These are phyloP conservation scores for Fomitopsis betulina DNA, from an alignment of 1,284 basidiomycete species.

Conservation along the genomic window DNA sequence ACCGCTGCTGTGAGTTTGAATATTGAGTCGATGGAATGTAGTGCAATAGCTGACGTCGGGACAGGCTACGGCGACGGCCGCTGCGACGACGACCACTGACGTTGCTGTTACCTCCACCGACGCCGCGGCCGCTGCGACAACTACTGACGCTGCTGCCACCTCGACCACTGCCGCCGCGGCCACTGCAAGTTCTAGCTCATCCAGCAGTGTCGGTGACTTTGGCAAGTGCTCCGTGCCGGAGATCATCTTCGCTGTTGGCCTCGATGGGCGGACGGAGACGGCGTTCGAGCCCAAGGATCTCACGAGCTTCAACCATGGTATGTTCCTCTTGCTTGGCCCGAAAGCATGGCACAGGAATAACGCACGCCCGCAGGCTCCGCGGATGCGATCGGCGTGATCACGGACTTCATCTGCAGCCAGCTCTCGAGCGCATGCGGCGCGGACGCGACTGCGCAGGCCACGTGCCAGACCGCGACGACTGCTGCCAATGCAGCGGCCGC, in stretches of 20 bases:
- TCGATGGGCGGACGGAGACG: constrained; percentile 50
- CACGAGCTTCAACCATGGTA: not conserved
- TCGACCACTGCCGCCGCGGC: constrained; percentile 17
- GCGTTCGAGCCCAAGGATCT: constrained; percentile 39
- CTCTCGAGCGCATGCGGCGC: constrained; percentile 48
- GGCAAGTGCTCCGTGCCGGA: constrained; percentile 45
- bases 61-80: constrained; percentile 7
- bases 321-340: not conserved
- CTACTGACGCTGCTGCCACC: constrained; percentile 14
- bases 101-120: constrained; percentile 11
- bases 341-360: constrained; percentile 42
- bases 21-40: constrained; percentile 24
- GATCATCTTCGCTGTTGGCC: constrained; percentile 48
- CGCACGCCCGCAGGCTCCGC: constrained; percentile 34
- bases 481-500: constrained; percentile 39
- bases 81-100: constrained; percentile 11
- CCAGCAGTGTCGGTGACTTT: constrained; percentile 31
- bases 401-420: constrained; percentile 50
- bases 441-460: constrained; percentile 47
- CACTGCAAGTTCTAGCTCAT: constrained; percentile 19
- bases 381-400: constrained; percentile 50
- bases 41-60: constrained; percentile 15
- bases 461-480: constrained; percentile 37
- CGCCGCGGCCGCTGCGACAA: constrained; percentile 12
- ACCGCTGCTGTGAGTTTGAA: constrained; percentile 41